These are phyloP conservation scores for Neoboletus magnificus DNA, from an alignment of 768 basidiomycete genomes.

Conservation along the genomic window DNA sequence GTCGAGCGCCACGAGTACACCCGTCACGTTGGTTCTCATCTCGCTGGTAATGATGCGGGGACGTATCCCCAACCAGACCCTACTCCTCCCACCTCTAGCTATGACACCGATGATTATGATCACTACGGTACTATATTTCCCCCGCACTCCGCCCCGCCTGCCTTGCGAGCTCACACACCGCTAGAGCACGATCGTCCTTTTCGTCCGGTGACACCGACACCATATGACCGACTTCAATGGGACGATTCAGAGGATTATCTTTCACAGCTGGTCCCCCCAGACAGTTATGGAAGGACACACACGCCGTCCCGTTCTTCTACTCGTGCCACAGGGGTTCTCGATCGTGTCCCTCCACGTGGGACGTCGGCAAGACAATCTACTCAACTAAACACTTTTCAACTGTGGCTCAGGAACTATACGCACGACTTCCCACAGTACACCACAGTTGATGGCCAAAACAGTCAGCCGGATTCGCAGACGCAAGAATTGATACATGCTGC, in stretches of 20 bases:
- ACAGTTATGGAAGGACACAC: neutral
- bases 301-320: neutral
- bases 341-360: neutral
- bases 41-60: neutral
- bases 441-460: conserved; percentile 15
- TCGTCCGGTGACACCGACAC: neutral
- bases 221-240: neutral
- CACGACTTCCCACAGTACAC: conserved; percentile 12
- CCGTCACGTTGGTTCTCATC: conserved; percentile 11
- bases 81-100: neutral
- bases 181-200: neutral
- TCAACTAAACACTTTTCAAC: conserved; percentile 13
- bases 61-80: neutral
- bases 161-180: neutral
- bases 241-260: neutral
- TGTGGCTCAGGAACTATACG: conserved; percentile 7
- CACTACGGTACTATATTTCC: neutral
- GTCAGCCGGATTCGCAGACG: neutral
- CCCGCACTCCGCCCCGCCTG: neutral
- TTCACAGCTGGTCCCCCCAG: neutral
- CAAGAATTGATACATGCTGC: conserved; percentile 2
- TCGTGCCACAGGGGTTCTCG: neutral
- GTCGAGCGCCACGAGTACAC: conserved; percentile 9
- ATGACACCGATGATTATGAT: neutral
- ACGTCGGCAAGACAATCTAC: neutral